Percentiles rank a stretch among this genome's conserved stretches.
Evolutionary conservation across 768 basidiomycete species (phyloP).

Genomic region (Leccinum disarticulatum): DNA sequence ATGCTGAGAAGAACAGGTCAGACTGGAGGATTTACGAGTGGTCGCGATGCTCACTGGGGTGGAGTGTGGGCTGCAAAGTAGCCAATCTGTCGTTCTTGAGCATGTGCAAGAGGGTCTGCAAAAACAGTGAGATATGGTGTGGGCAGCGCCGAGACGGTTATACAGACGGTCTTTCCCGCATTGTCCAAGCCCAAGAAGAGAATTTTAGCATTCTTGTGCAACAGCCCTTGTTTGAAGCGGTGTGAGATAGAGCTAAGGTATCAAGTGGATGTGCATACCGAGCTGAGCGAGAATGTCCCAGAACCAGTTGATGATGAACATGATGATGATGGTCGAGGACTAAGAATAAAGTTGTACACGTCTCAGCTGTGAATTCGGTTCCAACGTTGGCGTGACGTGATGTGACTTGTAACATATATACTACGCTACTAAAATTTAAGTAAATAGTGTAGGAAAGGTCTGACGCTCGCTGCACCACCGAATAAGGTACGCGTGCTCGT

Average conservation of each 20-base stretch:
- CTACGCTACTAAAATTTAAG: background rate
- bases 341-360: constrained; percentile 21
- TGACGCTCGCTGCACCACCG: constrained; percentile 60
- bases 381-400: constrained; percentile 19
- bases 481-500: constrained; percentile 56
- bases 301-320: constrained; percentile 94
- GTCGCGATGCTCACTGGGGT: constrained; percentile 74
- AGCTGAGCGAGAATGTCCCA: constrained; percentile 94
- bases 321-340: constrained; percentile 36
- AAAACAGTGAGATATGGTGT: background rate
- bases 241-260: background rate
- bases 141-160: background rate
- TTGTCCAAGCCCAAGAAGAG: constrained; percentile 98
- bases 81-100: constrained; percentile 98
- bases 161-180: constrained; percentile 93
- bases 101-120: constrained; percentile 94
- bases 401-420: constrained; percentile 15
- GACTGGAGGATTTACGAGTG: background rate
- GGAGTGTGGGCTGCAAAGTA: constrained; percentile 95
- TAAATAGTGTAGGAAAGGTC: constrained; percentile 59
- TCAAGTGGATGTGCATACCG: constrained; percentile 50
- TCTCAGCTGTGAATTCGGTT: constrained; percentile 12
- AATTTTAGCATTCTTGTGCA: constrained; percentile 99
- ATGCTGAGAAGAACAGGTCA: constrained; percentile 54
- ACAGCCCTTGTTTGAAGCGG: constrained; percentile 53